Evolutionary conservation across 2,329 filamentous ascomycete species (phyloP).

Genomic region (Venturiaceae sp.): DNA sequence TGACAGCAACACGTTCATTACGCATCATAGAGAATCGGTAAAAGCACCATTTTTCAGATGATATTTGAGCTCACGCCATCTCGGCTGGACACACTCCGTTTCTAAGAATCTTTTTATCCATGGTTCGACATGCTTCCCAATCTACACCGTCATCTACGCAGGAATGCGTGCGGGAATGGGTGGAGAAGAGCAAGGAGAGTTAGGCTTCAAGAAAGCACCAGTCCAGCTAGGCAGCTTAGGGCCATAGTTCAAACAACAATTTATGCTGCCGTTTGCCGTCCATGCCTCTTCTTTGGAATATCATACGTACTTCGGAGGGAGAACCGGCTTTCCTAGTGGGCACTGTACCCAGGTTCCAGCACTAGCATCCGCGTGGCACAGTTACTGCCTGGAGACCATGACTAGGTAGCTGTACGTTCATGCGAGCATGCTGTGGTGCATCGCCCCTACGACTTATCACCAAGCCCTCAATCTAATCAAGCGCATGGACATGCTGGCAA

Average conservation of each 20-base stretch:
- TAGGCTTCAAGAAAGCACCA: conserved; percentile 8
- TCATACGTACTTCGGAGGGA: conserved; percentile 9
- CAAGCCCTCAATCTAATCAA: conserved; percentile 12
- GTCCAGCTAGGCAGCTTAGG: not conserved
- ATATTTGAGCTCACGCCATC: conserved; percentile 7
- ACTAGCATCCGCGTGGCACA: conserved; percentile 5
- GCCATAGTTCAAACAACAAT: conserved; percentile 1
- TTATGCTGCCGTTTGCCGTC: conserved; percentile 6
- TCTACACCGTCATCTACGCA: conserved; percentile 6
- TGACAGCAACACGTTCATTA: conserved; percentile 8
- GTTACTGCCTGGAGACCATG: conserved; percentile 8
- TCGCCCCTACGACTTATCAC: not conserved
- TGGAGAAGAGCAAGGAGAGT: conserved; percentile 9
- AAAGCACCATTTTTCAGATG: conserved; percentile 4
- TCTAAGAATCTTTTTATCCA: conserved; percentile 6
- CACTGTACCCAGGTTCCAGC: conserved; percentile 10
- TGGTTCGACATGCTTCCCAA: conserved; percentile 6
- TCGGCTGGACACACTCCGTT: conserved; percentile 6
- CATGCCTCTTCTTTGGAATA: conserved; percentile 10
- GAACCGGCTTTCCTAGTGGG: conserved; percentile 7
- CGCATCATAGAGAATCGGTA: conserved; percentile 3
- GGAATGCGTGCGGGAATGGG: conserved; percentile 7
- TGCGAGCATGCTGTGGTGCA: conserved; percentile 8
- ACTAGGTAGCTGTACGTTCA: conserved; percentile 8
- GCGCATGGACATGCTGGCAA: conserved; percentile 11